These are phyloP conservation scores for Aquanectria penicillioides DNA, from an alignment of 2,329 filamentous ascomycete genomes.

Conservation along the genomic window DNA sequence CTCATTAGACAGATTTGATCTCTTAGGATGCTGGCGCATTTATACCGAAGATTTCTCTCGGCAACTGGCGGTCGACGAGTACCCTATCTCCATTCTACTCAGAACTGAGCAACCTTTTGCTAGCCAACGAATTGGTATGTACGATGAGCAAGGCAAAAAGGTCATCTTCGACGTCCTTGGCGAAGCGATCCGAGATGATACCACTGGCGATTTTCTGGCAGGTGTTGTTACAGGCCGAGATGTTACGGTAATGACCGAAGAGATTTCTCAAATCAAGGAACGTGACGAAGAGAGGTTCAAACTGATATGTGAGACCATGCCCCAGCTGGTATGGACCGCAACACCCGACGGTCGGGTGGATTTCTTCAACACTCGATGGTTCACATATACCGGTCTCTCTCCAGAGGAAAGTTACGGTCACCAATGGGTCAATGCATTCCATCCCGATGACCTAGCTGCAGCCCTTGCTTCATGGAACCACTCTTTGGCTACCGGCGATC, in stretches of 20 bases:
- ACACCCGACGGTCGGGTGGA: constrained; percentile 72
- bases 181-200: constrained; percentile 73
- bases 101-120: constrained; percentile 69
- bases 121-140: constrained; percentile 70
- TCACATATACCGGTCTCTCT: constrained; percentile 77
- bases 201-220: constrained; percentile 76
- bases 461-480: constrained; percentile 67
- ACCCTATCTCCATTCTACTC: constrained; percentile 73
- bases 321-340: constrained; percentile 79
- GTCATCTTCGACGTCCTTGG: constrained; percentile 73
- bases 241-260: constrained; percentile 74
- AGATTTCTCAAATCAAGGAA: constrained; percentile 75
- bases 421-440: constrained; percentile 72
- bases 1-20: constrained; percentile 60
- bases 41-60: constrained; percentile 75
- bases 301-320: constrained; percentile 79
- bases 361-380: constrained; percentile 83
- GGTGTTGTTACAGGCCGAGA: constrained; percentile 78
- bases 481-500: constrained; percentile 72
- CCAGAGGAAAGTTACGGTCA: constrained; percentile 69
- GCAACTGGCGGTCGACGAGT: constrained; percentile 66
- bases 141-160: constrained; percentile 61
- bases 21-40: constrained; percentile 68
- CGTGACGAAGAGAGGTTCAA: constrained; percentile 79
- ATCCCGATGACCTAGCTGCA: constrained; percentile 74